These are phyloP conservation scores for Protea cynaroides DNA, from an alignment of 164 flowering plant species.

Conservation along the genomic window DNA sequence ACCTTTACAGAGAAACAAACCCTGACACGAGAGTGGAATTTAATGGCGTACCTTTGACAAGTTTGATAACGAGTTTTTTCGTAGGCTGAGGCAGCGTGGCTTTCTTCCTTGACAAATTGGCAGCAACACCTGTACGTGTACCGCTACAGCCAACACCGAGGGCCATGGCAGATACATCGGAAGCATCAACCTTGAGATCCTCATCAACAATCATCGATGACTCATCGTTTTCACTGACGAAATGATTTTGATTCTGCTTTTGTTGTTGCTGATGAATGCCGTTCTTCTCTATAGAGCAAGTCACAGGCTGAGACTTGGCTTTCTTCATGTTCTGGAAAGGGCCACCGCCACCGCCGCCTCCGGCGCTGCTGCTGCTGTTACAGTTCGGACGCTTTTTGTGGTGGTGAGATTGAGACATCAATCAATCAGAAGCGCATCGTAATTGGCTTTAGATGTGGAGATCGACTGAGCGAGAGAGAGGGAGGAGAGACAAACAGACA, in stretches of 20 bases:
- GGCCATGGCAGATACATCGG: constrained; percentile 12
- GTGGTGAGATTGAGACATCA: constrained; percentile 42
- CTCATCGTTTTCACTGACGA: constrained; percentile 19
- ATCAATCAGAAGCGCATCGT: constrained; percentile 22
- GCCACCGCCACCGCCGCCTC: constrained; percentile 8
- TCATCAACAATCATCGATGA: constrained; percentile 53
- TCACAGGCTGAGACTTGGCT: constrained; percentile 55
- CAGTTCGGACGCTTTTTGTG: constrained; percentile 21
- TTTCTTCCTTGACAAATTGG: constrained; percentile 82
- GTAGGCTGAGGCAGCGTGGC: constrained; percentile 87
- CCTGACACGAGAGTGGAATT: not conserved
- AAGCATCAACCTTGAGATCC: constrained; percentile 32
- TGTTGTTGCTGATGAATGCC: constrained; percentile 28
- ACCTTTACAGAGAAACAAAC: not conserved
- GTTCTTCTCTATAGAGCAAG: constrained; percentile 47
- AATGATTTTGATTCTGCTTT: constrained; percentile 8
- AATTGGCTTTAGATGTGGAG: not conserved
- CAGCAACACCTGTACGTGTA: constrained; percentile 31
- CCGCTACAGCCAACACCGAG: constrained; percentile 24
- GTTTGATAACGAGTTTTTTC: constrained; percentile 87
- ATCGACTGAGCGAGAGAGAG: not conserved
- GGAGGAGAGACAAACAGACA: no score
- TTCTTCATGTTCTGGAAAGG: constrained; percentile 60
- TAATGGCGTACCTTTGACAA: constrained; percentile 49
- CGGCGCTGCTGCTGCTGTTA: constrained; percentile 8